Evolutionary conservation across 768 basidiomycete species (phyloP).

Genomic region (Dacryopinax spathularia): DNA sequence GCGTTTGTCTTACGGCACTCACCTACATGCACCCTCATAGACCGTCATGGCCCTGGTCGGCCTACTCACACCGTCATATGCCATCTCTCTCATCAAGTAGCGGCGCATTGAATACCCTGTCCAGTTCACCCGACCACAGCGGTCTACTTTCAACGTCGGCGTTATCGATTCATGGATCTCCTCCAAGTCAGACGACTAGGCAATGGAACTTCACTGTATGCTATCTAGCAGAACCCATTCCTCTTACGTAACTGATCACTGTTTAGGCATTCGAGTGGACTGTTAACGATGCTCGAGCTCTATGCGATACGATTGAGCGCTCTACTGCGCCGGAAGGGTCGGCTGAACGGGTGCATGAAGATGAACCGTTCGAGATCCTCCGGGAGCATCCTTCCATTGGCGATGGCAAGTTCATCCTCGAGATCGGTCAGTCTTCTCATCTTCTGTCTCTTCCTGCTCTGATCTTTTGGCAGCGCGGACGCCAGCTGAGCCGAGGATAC

Average conservation of each 20-base stretch:
- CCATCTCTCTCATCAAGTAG: conserved; percentile 22
- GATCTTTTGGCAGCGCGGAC: background rate
- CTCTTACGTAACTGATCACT: background rate
- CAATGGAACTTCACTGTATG: conserved; percentile 52
- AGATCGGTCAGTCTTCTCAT: conserved; percentile 36
- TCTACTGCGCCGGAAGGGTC: conserved; percentile 15
- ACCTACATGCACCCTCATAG: conserved; percentile 12
- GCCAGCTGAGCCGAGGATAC: background rate
- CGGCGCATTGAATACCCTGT: conserved; percentile 14
- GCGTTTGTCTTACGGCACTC: background rate
- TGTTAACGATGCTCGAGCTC: conserved; percentile 41
- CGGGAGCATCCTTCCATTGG: conserved; percentile 52
- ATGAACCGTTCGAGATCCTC: conserved; percentile 41
- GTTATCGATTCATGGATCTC: conserved; percentile 26
- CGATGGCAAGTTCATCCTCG: conserved; percentile 57
- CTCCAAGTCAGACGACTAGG: conserved; percentile 25
- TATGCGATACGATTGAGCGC: conserved; percentile 46
- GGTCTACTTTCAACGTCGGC: background rate
- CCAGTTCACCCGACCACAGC: conserved; percentile 10
- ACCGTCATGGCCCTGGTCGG: conserved; percentile 47
- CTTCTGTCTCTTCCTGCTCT: background rate
- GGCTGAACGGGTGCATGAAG: conserved; percentile 21
- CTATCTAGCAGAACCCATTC: background rate
- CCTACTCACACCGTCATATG: conserved; percentile 25
- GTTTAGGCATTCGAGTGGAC: conserved; percentile 60